Conservation (phyloP, 768 basidiomycete species). For the Serendipita sp. region DNA sequence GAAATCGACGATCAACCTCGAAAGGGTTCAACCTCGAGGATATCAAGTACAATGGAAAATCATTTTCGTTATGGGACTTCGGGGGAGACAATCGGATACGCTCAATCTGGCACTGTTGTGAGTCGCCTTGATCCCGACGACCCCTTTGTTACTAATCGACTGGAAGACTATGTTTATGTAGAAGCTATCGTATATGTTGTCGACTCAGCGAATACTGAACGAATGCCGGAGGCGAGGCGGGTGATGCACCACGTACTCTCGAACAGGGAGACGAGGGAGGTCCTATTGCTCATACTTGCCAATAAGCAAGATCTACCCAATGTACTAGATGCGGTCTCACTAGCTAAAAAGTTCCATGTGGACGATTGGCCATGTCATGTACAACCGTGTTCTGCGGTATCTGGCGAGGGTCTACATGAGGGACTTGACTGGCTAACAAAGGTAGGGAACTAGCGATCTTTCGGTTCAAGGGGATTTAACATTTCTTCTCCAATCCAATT, state of each 20-base stretch:
- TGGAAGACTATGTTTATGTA: not conserved
- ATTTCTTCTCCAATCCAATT: no score
- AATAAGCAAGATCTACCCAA: conserved; percentile 6
- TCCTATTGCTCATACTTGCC: conserved; percentile 23
- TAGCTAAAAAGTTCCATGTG: not conserved
- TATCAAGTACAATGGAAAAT: not conserved
- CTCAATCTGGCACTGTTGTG: not conserved
- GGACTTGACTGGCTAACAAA: conserved; percentile 84
- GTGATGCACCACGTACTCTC: conserved; percentile 28
- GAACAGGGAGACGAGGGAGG: conserved; percentile 24
- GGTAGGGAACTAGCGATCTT: not conserved
- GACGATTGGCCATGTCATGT: not conserved
- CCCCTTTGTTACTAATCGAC: no score
- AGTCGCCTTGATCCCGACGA: not conserved
- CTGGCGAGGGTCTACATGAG: conserved; percentile 96
- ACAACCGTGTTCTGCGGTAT: conserved; percentile 49
- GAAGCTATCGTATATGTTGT: conserved; percentile 49
- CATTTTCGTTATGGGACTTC: not conserved
- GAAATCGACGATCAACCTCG: not conserved
- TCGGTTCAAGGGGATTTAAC: no score
- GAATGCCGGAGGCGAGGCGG: conserved; percentile 37
- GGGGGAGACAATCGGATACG: not conserved
- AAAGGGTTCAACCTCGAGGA: not conserved
- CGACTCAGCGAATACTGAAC: conserved; percentile 35
- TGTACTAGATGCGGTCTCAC: not conserved